These are phyloP conservation scores for Talaromyces albobiverticillius DNA, from an alignment of 2,329 filamentous ascomycete species.

Conservation along the genomic window DNA sequence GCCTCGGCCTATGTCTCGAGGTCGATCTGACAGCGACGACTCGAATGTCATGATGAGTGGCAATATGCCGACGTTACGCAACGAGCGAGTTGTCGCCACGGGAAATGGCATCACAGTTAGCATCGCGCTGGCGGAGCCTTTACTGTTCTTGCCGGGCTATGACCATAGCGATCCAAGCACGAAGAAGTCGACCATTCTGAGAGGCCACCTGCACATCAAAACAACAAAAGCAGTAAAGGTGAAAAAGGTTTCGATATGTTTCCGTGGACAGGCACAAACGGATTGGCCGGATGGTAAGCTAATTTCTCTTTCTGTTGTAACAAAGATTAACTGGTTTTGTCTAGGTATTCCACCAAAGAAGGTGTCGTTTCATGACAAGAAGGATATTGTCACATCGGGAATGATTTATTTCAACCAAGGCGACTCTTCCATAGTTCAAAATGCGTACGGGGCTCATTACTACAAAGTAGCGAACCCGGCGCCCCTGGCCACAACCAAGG, in stretches of 20 bases:
- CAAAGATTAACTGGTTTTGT: not conserved
- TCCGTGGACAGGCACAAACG: constrained; percentile 79
- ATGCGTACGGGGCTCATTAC: constrained; percentile 61
- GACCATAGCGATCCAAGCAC: constrained; percentile 52
- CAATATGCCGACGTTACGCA: constrained; percentile 34
- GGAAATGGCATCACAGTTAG: constrained; percentile 48
- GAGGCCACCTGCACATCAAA: constrained; percentile 77
- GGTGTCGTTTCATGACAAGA: constrained; percentile 76
- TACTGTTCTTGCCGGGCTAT: constrained; percentile 49
- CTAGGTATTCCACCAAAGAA: constrained; percentile 81
- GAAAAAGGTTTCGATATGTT: constrained; percentile 83
- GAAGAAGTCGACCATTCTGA: constrained; percentile 74
- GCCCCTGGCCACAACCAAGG: constrained; percentile 28
- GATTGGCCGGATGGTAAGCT: constrained; percentile 84
- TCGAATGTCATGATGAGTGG: constrained; percentile 24
- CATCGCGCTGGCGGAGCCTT: constrained; percentile 47
- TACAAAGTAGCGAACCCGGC: constrained; percentile 52
- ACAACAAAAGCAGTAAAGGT: constrained; percentile 90
- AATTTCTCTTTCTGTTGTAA: not conserved
- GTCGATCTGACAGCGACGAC: constrained; percentile 19
- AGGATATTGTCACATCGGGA: constrained; percentile 82
- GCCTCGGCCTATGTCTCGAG: constrained; percentile 19
- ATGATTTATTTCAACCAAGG: constrained; percentile 82
- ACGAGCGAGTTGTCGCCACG: constrained; percentile 49
- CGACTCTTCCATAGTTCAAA: constrained; percentile 48